A percentile compares a stretch with the other conserved stretches of the same genome.
These are phyloP conservation scores for Teunomyces panamensis DNA, from an alignment of 805 yeast genomes.

Conservation along the genomic window DNA sequence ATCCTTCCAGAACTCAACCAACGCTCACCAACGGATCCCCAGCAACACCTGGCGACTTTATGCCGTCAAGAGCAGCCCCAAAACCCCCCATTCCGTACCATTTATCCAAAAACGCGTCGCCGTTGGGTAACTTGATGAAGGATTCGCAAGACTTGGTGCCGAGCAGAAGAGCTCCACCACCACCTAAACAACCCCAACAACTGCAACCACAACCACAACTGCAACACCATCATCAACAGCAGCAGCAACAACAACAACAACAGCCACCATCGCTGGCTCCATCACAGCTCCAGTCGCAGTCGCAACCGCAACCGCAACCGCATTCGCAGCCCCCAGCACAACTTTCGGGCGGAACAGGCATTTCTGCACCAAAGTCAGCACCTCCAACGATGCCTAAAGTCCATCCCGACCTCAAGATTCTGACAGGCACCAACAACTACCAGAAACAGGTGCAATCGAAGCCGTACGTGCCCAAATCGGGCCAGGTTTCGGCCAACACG, in stretches of 20 bases:
- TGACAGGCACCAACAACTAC: not conserved
- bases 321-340: constrained; percentile 45
- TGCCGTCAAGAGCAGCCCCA: constrained; percentile 42
- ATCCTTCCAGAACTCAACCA: constrained; percentile 12
- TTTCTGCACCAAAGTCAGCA: constrained; percentile 4
- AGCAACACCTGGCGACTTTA: constrained; percentile 16
- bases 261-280: constrained; percentile 14
- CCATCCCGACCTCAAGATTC: constrained; percentile 7
- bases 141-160: constrained; percentile 10
- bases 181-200: not conserved
- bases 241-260: constrained; percentile 24
- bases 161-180: constrained; percentile 5
- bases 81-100: constrained; percentile 45
- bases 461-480: constrained; percentile 9
- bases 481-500: constrained; percentile 7
- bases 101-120: constrained; percentile 28
- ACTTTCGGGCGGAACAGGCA: not conserved
- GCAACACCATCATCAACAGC: constrained; percentile 30
- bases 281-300: constrained; percentile 21
- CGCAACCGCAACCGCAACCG: constrained; percentile 3
- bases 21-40: constrained; percentile 1
- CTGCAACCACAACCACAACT: constrained; percentile 5
- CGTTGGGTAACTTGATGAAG: constrained; percentile 31
- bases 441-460: constrained; percentile 3
- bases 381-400: constrained; percentile 9